Evolutionary conservation across 2,329 filamentous ascomycete genomes (phyloP).

Genomic region (Neonectria coccinea): DNA sequence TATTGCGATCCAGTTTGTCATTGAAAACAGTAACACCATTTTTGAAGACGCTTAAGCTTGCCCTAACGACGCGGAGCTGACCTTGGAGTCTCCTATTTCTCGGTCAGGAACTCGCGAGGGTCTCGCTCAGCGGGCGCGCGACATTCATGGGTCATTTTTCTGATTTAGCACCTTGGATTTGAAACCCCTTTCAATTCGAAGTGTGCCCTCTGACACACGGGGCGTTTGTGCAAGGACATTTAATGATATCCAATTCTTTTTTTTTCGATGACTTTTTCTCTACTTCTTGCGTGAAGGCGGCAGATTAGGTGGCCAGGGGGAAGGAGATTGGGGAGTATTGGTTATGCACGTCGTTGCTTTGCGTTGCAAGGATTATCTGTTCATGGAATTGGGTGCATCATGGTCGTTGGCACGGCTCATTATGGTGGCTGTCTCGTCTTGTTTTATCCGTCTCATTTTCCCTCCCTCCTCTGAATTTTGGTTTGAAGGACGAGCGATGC

Average conservation of each 20-base stretch:
- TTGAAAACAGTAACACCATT: constrained; percentile 88
- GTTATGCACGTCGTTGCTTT: constrained; percentile 36
- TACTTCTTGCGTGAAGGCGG: constrained; percentile 21
- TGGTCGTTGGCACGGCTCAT: constrained; percentile 18
- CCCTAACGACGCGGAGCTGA: constrained; percentile 2
- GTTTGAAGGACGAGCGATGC: not conserved
- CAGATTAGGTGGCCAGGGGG: constrained; percentile 13
- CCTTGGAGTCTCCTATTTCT: constrained; percentile 15
- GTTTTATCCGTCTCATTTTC: constrained; percentile 10
- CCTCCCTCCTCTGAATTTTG: not conserved
- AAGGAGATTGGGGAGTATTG: constrained; percentile 38
- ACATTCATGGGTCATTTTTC: constrained; percentile 35
- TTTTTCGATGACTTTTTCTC: constrained; percentile 29
- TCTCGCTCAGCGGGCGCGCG: constrained; percentile 11
- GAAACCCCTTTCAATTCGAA: constrained; percentile 37
- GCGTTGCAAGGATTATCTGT: constrained; percentile 26
- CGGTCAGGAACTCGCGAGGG: constrained; percentile 16
- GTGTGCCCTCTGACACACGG: constrained; percentile 35
- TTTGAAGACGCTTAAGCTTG: constrained; percentile 67
- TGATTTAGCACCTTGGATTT: constrained; percentile 42
- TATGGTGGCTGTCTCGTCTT: constrained; percentile 19
- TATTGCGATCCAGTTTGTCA: constrained; percentile 88
- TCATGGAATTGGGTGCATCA: constrained; percentile 30
- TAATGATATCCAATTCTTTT: constrained; percentile 50
- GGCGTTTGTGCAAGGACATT: constrained; percentile 48